Base-by-base conservation (phyloP, 208 protist species). In the Trypanosoma boissoni region DNA sequence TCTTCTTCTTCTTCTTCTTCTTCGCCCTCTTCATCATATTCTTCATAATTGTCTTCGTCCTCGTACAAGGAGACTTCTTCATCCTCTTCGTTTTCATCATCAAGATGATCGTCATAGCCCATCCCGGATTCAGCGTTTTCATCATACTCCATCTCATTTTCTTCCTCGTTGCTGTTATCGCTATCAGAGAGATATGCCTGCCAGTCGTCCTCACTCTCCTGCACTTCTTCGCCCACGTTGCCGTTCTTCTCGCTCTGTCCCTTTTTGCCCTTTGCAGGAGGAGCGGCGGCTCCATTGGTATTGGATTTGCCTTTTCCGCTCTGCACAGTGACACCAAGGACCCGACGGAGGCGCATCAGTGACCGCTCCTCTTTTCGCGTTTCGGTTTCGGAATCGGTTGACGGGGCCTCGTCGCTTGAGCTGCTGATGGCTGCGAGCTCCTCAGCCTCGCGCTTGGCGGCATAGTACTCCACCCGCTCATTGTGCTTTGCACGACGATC, bases 381-480 rank as follows among this genome's bases (percentile, higher is more conserved):
- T 37, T 83, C 76, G 58, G 28, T 63, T 36, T 76, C 70, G 12
- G 81, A 89, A 58, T 89, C 85, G 9, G 79, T 89, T 4, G 68
- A 86, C 4, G 39, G 57, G 37, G 76, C 75, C 12, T 58, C 57
- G 50, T 82, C 72, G 44, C 69, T 80, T 27, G 52, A 64, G 79
- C 72, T 83, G 72, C 83, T 91, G n/a, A 94, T 72, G 20, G 46
- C 70, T 4, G 75, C 83, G 28, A 94, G 75, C 52, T 87, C 68
- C 64, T 91, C 78, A 10, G 79, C 83, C 52, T 88, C 78, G 9
- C 87, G 80, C 58, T 78, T 72, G 36, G 87, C 87, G 9, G 83
- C 78, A 64, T 78, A 89, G 54, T 88, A 83, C 34, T 86, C 80
- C 8, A 83, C 81, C 1, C 64, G 75, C 54, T 88, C 80, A 57